A percentile compares a stretch with the other conserved stretches of the same genome.
phyloP scores from a whole-genome alignment of 2,329 filamentous ascomycete genomes.

The Penicillium janthinellum region DNA sequence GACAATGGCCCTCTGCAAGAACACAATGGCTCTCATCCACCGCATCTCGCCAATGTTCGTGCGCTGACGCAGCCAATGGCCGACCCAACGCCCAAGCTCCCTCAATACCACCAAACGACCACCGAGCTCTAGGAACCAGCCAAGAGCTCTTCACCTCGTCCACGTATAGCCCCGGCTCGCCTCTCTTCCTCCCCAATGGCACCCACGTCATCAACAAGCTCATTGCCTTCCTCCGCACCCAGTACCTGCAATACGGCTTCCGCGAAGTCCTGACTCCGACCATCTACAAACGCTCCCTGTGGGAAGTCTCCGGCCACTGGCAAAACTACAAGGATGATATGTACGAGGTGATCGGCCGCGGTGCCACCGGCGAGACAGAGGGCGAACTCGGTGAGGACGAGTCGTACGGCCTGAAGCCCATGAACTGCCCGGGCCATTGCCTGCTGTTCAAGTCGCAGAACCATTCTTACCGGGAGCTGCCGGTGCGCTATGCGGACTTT shows the following conservation, averaged over 20 bases:
- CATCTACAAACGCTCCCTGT: conserved; percentile 86
- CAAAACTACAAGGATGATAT: conserved; percentile 91
- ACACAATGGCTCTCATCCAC: conserved; percentile 23
- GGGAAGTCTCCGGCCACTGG: conserved; percentile 83
- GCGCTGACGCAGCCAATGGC: conserved; percentile 25
- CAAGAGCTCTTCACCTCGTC: conserved; percentile 81
- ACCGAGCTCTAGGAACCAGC: conserved; percentile 52
- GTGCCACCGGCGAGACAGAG: conserved; percentile 47
- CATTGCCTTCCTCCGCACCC: conserved; percentile 76
- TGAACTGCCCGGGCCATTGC: conserved; percentile 92
- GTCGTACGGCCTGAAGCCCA: conserved; percentile 83
- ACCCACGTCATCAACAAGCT: conserved; percentile 82
- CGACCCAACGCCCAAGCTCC: conserved; percentile 21
- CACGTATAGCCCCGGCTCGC: conserved; percentile 79
- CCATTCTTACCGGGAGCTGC: conserved; percentile 77
- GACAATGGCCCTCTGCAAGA: conserved; percentile 6
- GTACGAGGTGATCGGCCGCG: conserved; percentile 71
- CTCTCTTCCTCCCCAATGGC: conserved; percentile 80
- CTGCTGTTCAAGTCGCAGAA: conserved; percentile 75
- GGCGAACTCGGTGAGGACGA: conserved; percentile 61
- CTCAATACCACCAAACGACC: conserved; percentile 48
- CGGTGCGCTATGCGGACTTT: conserved; percentile 84
- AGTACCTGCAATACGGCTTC: conserved; percentile 83
- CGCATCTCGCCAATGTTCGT: conserved; percentile 23
- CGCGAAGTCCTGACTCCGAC: conserved; percentile 86